These are phyloP conservation scores for Venturia effusa DNA, from an alignment of 2,329 filamentous ascomycete species.

Conservation along the genomic window DNA sequence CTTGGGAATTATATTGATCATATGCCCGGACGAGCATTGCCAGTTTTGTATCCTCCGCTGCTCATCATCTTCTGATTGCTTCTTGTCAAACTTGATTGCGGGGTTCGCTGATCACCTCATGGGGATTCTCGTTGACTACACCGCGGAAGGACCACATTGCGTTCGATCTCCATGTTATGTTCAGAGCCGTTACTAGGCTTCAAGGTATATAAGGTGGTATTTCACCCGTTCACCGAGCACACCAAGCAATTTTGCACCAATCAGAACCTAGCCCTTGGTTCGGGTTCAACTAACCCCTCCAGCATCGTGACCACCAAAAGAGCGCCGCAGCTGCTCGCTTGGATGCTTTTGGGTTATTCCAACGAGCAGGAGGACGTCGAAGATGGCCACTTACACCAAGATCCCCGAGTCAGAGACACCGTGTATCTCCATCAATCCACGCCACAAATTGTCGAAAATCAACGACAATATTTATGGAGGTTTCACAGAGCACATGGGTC, in stretches of 20 bases:
- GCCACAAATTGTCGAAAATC: conserved; percentile 58
- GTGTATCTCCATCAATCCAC: conserved; percentile 54
- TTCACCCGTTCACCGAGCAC: neutral
- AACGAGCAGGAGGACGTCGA: conserved; percentile 10
- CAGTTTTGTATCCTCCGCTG: neutral
- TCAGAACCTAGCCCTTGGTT: neutral
- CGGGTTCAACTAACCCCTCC: neutral
- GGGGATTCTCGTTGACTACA: neutral
- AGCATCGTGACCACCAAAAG: conserved; percentile 4
- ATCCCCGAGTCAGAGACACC: conserved; percentile 50
- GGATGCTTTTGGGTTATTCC: neutral
- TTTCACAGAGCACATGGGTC: conserved; percentile 82
- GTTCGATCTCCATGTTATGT: neutral
- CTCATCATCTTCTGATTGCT: neutral
- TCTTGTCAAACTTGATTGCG: neutral
- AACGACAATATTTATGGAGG: conserved; percentile 74
- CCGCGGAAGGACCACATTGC: neutral
- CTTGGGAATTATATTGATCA: neutral
- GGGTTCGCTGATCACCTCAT: neutral
- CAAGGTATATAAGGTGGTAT: neutral
- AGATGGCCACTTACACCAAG: conserved; percentile 64
- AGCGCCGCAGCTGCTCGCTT: neutral
- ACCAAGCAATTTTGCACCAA: conserved; percentile 1
- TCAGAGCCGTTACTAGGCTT: neutral
- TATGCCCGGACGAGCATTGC: neutral